These are phyloP conservation scores for Myrica gale DNA, from an alignment of 306 rosid species.

Conservation along the genomic window DNA sequence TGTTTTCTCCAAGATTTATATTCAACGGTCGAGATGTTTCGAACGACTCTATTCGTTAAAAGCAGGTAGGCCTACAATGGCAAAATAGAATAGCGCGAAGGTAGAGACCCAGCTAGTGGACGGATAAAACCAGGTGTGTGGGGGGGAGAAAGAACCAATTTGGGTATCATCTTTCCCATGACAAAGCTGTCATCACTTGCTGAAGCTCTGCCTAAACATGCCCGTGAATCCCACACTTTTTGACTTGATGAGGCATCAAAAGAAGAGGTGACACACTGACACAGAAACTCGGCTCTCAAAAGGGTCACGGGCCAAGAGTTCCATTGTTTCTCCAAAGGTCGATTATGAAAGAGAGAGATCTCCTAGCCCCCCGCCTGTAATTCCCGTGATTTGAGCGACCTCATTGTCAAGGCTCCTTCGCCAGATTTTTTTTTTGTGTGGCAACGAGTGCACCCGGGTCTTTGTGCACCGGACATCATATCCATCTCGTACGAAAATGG, in stretches of 20 bases:
- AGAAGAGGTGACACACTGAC: conserved; percentile 12
- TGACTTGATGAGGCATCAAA: conserved; percentile 33
- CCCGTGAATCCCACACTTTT: conserved; percentile 38
- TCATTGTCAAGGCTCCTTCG: background rate
- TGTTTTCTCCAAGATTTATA: background rate
- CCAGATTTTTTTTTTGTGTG: background rate
- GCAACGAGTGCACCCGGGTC: no score
- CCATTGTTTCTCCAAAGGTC: conserved; percentile 12
- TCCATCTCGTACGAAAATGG: background rate
- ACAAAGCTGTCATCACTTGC: no score
- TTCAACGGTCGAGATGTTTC: background rate
- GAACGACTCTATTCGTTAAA: no score
- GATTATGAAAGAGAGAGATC: conserved; percentile 10
- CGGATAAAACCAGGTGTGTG: background rate
- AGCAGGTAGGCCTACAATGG: background rate
- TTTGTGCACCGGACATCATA: no score
- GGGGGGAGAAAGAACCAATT: background rate
- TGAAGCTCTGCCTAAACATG: background rate
- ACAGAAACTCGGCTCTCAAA: background rate
- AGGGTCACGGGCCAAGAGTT: conserved; percentile 22
- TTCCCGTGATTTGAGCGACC: conserved; percentile 32
- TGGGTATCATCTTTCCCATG: background rate
- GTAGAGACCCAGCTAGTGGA: background rate
- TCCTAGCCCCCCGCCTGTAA: background rate
- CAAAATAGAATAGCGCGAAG: background rate